Conservation (phyloP, 805 yeast species). For the Metschnikowia reukaufii region DNA sequence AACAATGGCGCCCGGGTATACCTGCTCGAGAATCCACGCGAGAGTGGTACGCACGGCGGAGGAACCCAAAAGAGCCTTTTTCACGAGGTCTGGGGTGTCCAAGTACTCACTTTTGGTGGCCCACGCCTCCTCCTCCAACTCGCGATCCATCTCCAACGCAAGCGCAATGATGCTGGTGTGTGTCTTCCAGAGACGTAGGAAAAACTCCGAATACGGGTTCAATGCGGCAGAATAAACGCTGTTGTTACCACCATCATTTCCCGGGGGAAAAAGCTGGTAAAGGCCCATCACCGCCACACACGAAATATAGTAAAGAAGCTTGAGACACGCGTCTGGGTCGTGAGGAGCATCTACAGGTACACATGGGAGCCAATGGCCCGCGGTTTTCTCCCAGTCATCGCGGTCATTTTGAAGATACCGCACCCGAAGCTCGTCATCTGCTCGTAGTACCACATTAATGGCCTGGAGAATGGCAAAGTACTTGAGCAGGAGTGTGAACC, state of each 20-base stretch:
- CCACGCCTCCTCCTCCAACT: conserved; percentile 32
- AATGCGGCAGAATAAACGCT: conserved; percentile 44
- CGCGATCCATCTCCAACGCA: conserved; percentile 54
- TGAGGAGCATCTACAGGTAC: conserved; percentile 11
- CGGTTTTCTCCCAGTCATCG: conserved; percentile 25
- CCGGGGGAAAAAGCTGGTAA: conserved; percentile 31
- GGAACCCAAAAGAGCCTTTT: conserved; percentile 53
- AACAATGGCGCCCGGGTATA: conserved; percentile 4
- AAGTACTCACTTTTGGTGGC: conserved; percentile 22
- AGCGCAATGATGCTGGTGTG: conserved; percentile 58
- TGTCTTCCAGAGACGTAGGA: conserved; percentile 64
- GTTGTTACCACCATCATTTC: conserved; percentile 18
- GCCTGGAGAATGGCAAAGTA: conserved; percentile 39
- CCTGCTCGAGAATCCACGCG: conserved; percentile 56
- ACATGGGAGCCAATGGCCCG: conserved; percentile 30
- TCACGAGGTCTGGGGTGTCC: conserved; percentile 35
- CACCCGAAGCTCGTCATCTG: conserved; percentile 43
- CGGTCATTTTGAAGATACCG: conserved; percentile 42
- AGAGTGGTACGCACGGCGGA: conserved; percentile 61
- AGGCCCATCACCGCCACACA: conserved; percentile 35
- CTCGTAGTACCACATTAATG: conserved; percentile 36
- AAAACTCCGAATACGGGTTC: conserved; percentile 62
- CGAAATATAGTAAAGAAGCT: conserved; percentile 30
- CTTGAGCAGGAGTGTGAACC: conserved; percentile 35
- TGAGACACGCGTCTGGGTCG: conserved; percentile 24